Percentiles rank a stretch among this genome's conserved stretches.
These are phyloP conservation scores for Neonectria sp. DNA, from an alignment of 2,329 filamentous ascomycete genomes.

Conservation along the genomic window DNA sequence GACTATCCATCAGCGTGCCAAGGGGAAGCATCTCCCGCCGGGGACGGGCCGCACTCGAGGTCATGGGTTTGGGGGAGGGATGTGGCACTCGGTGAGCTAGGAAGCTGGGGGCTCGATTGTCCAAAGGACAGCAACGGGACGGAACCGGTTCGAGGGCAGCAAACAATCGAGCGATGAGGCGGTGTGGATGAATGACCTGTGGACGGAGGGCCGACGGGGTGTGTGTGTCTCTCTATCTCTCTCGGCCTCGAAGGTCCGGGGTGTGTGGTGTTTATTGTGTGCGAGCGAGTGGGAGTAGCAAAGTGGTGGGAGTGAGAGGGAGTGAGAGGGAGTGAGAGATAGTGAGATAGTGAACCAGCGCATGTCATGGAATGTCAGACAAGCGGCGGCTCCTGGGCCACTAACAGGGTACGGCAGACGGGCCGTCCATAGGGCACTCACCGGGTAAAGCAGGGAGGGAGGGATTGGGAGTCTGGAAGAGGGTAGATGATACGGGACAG, in stretches of 20 bases:
- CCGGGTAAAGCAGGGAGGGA: conserved; percentile 42
- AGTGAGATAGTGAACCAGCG: conserved; percentile 6
- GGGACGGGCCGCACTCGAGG: conserved; percentile 41
- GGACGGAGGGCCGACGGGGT: conserved; percentile 13
- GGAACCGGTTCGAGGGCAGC: conserved; percentile 32
- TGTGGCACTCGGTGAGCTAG: conserved; percentile 49
- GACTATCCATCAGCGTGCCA: conserved; percentile 34
- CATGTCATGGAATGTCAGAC: conserved; percentile 35
- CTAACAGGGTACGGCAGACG: conserved; percentile 46
- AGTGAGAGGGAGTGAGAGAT: background rate
- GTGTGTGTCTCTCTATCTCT: conserved; percentile 24
- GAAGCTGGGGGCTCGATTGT: conserved; percentile 41
- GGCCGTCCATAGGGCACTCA: conserved; percentile 42
- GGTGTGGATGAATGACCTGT: conserved; percentile 43
- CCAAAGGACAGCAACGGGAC: conserved; percentile 25
- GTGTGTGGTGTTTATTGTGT: conserved; percentile 35
- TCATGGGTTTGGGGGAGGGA: conserved; percentile 47
- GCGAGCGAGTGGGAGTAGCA: conserved; percentile 20
- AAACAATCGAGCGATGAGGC: conserved; percentile 42
- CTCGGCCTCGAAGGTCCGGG: conserved; percentile 14
- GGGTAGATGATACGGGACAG: conserved; percentile 9
- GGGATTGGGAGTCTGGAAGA: conserved; percentile 32
- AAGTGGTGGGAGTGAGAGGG: conserved; percentile 2
- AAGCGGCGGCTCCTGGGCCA: conserved; percentile 40
- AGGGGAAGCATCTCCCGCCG: conserved; percentile 31